These are phyloP conservation scores for Carex kokanica DNA, from an alignment of 176 grass and related monocot species.

Conservation along the genomic window DNA sequence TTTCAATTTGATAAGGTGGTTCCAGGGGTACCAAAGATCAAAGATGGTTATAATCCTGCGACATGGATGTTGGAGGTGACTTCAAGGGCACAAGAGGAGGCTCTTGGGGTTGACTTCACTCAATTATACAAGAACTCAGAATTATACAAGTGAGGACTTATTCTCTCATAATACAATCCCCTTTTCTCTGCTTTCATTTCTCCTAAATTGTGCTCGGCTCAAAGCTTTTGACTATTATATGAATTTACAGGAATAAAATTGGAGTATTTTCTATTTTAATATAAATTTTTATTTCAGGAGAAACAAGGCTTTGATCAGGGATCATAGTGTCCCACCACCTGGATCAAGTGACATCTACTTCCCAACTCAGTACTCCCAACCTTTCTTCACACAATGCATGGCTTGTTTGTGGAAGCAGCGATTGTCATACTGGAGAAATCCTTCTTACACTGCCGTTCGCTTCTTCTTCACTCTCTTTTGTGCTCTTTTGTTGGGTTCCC, in stretches of 20 bases:
- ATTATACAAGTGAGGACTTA: conserved; percentile 61
- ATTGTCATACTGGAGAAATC: conserved; percentile 90
- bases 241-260: not conserved
- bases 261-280: not conserved
- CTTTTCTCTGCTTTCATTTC: not conserved
- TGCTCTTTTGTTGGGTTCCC: conserved; percentile 68
- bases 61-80: conserved; percentile 97
- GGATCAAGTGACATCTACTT: conserved; percentile 71
- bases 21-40: conserved; percentile 64
- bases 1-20: conserved; percentile 30
- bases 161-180: not conserved
- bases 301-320: conserved; percentile 63
- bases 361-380: conserved; percentile 46
- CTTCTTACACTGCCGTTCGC: conserved; percentile 69
- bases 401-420: conserved; percentile 85
- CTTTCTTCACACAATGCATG: conserved; percentile 55
- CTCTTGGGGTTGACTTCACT: conserved; percentile 53
- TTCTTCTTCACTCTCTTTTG: conserved; percentile 59
- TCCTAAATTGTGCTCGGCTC: not conserved
- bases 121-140: conserved; percentile 76
- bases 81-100: conserved; percentile 47
- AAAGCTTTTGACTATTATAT: not conserved
- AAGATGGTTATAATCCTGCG: conserved; percentile 86
- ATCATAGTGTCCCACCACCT: conserved; percentile 43
- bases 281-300: conserved; percentile 38